Conservation (phyloP, 371 early-diverging fungal genomes). For the Chytridiales sp. region DNA sequence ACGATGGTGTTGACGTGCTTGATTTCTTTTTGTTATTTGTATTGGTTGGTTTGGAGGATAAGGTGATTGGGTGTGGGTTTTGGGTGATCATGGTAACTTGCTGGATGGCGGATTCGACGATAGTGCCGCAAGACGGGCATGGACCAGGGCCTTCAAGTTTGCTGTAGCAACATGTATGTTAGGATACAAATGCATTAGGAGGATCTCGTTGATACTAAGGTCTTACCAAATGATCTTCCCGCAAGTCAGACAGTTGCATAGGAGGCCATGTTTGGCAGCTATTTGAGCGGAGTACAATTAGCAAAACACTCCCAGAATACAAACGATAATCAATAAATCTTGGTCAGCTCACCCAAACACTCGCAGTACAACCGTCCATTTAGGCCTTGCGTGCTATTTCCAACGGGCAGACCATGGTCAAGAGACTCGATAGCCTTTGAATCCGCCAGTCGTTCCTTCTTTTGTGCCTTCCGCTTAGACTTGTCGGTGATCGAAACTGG, state of each 20-base stretch:
- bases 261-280: slow-evolving; percentile 77
- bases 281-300: not conserved
- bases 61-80: not conserved
- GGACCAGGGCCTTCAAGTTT: slow-evolving; percentile 77
- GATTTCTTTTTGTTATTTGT: not conserved
- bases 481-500: not conserved
- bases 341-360: slow-evolving; percentile 35
- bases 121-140: slow-evolving; percentile 76
- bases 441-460: slow-evolving; percentile 20
- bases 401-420: slow-evolving; percentile 29
- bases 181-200: not conserved
- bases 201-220: not conserved
- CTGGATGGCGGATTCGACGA: slow-evolving; percentile 55
- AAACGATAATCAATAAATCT: not conserved
- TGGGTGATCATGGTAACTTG: slow-evolving; percentile 36
- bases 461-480: slow-evolving; percentile 17
- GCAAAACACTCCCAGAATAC: not conserved
- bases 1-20: slow-evolving; percentile 10
- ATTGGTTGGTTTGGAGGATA: slow-evolving; percentile 1
- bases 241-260: slow-evolving; percentile 84
- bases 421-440: slow-evolving; percentile 18
- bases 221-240: slow-evolving; percentile 82
- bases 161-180: slow-evolving; percentile 3
- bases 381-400: slow-evolving; percentile 32
- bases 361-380: slow-evolving; percentile 43